Evolutionary conservation across 2,329 filamentous ascomycete species (phyloP), one percentile per base, ranked within the genome.

Genomic region (Xylariaceae sp.): DNA sequence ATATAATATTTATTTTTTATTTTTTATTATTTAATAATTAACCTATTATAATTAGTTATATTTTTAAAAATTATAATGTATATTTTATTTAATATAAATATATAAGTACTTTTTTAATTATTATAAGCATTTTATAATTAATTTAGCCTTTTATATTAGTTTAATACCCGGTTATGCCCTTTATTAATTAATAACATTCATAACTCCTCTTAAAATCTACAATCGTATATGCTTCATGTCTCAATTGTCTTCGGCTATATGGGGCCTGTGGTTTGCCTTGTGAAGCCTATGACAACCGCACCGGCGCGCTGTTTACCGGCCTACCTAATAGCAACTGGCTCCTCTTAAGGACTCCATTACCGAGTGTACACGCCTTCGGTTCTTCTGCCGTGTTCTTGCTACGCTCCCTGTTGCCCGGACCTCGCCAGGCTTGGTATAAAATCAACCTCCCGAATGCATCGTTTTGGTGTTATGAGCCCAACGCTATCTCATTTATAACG

Each of bases 401-500:
- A 52, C 48, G 42, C 54, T 50, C 48, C 48, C 46, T 20, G 47
- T 45, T 41, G 44, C 52, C 54, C 46, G 20, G 40, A 41, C 41
- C 52, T 19, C 20, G 48, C 46, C 42, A 56, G 56, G 55, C 52
- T 42, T 48, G 47, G 50, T 60, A 56, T 56, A 58, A 62, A 57
- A 48, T 54, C 54, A 62, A 53, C 56, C 42, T 73, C 67, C 68
- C 68, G 60, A 66, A 65, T 70, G 63, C 67, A 66, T 69, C 66
- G 67, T 53, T 63, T 65, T 26, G 23, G 65, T 55, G 67, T 70
- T 70, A 70, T 73, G 60, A 65, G 56, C 59, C 55, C 62, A 62
- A 57, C 60, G 50, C 58, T 49, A 51, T 60, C 60, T 63, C 60
- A 54, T 62, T 57, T 57, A 55, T 45, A 62, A 59, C 49, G 53